Conservation (phyloP, 768 basidiomycete species). For the Macrolepiota albuminosa region DNA sequence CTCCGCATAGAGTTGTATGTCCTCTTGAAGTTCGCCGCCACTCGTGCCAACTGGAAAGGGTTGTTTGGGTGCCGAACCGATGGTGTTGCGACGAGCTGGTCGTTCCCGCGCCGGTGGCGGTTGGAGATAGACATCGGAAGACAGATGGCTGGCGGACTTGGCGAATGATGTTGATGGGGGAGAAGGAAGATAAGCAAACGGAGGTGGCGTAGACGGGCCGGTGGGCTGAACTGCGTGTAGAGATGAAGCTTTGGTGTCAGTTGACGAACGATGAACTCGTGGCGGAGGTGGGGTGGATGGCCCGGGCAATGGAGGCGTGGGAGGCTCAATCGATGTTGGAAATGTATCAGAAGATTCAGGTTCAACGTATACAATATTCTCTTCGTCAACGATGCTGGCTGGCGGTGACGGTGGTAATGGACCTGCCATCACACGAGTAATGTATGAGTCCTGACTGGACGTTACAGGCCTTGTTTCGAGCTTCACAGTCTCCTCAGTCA, state of each 20-base stretch:
- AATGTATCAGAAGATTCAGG: conserved; percentile 9
- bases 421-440: conserved; percentile 17
- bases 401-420: conserved; percentile 28
- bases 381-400: conserved; percentile 22
- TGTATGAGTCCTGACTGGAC: conserved; percentile 9
- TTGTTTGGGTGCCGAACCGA: conserved; percentile 42
- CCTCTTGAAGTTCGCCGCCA: conserved; percentile 61
- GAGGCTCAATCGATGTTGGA: neutral
- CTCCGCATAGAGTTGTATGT: conserved; percentile 88
- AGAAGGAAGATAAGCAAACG: conserved; percentile 11
- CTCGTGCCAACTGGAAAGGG: conserved; percentile 23
- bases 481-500: conserved; percentile 43
- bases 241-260: conserved; percentile 40
- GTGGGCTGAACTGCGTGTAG: conserved; percentile 23
- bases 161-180: conserved; percentile 17
- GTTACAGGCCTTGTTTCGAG: conserved; percentile 21
- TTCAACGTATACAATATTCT: conserved; percentile 3
- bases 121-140: conserved; percentile 46
- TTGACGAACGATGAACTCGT: conserved; percentile 41
- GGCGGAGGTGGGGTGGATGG: conserved; percentile 10
- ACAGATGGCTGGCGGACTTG: conserved; percentile 21
- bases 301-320: neutral
- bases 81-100: conserved; percentile 66
- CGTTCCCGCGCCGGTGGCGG: conserved; percentile 39
- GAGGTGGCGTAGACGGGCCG: conserved; percentile 12